Evolutionary conservation across 2,329 filamentous ascomycete species (phyloP), one percentile per base, ranked within the genome.

Genomic region (Penicillium sp.): DNA sequence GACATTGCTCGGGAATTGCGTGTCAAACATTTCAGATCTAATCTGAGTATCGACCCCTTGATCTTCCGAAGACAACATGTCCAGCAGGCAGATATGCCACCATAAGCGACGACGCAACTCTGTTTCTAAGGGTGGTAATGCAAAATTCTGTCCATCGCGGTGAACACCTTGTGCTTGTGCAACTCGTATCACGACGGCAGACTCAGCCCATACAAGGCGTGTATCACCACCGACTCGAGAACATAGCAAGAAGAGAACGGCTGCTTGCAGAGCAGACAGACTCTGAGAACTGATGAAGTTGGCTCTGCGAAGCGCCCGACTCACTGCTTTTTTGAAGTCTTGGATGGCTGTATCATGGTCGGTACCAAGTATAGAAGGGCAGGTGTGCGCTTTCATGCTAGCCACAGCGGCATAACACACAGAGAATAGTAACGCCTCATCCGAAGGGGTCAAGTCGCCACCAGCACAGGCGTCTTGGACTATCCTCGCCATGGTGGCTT

Each of bases 81-180:
- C 70, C 5, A 72, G 55, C 4, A 66, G 57, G 36, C 68, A 65
- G 3, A 72, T 60, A 50, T 68, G 61, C 67, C 68, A 72, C 68
- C 69, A 71, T 8, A 71, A 33, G 8, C 67, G 60, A 25, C 69
- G 66, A 5, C 68, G 65, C 33, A 71, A 66, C 39, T 71, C 69
- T 4, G 55, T 58, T 1, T 68, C 60, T 11, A 69, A 70, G 0
- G 56, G 57, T 11, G 38, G 43, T 6, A 61, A 19, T 16, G 34
- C 36, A 13, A 52, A 39, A 7, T 53, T 47, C 21, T 34, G 15
- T 2, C 59, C 60, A 45, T 63, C 60, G 1, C 45, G 43, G 25
- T 63, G 56, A 5, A 63, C 16, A 4, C 54, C 34, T 25, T 59
- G 44, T 5, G 53, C 43, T 36, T 61, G 58, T 13, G 58, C 58